Base-by-base conservation (phyloP, 441 rosid genomes). In the Capsella rubella region DNA sequence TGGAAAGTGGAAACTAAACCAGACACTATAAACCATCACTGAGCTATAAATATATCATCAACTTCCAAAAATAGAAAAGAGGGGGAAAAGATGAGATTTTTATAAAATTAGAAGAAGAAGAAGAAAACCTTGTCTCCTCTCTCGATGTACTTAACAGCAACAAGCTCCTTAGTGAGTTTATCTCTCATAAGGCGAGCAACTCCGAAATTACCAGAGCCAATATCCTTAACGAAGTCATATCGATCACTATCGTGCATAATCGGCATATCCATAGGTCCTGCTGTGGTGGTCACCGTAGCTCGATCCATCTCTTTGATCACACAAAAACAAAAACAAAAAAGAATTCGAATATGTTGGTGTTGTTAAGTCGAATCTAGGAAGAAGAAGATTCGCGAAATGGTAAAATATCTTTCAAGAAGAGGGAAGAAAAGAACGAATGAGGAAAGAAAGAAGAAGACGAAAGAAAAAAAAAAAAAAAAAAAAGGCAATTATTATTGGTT, bases 61-160 rank as follows among this genome's bases (percentile, higher is more conserved):
- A 39, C 34, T 72, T 59, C 73, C 59, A 71, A 52, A 75, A 53
- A 46, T 39, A 74, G 60, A 47, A 12, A 52, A 29, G 16, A 14
- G 28, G 10, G 3, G 39, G 34, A 47, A 16, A 32, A 16, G 4
- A 15, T 6, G 32, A 52, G 73, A 39, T 51, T 32, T 63, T 46
- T 8, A 32, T 8, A 15, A 31, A 21, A 0, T 13, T 4, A 21
- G 25, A 1, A 32, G 1, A 32, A 32, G 35, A 32, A 32, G 35
- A 32, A 4, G 5, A 16, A 39, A 35, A 87, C 93, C 89, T 84
- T 88, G 34, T 86, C 88, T 69, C 93, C 93, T 65, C 93, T 72
- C 76, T 88, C 93, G 79, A 88, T 87, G 68, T 86, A 88, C 82
- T 88, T 88, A 34, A 88, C 89, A 76, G 93, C 93, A 63, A 86